A percentile compares a stretch with the other conserved stretches of the same genome.
Conservation (phyloP, 371 early-diverging fungal genomes). For the Rhizopus delemar region DNA sequence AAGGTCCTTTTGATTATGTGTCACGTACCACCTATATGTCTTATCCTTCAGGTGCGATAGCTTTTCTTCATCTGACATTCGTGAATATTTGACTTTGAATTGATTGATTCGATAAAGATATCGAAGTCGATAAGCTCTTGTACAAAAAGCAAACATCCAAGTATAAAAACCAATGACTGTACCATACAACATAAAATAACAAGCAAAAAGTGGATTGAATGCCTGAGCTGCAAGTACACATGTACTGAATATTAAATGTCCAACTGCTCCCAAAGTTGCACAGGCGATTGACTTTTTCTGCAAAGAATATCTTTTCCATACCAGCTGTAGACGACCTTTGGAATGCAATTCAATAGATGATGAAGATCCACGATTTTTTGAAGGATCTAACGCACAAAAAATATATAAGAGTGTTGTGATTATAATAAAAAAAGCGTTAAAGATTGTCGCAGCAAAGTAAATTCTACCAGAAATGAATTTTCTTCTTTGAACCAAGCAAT, state of each 20-base stretch:
- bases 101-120: conserved; percentile 31
- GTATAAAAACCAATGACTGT: conserved; percentile 34
- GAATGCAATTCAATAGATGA: neutral
- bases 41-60: conserved; percentile 12
- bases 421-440: conserved; percentile 12
- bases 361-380: neutral
- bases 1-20: conserved; percentile 13
- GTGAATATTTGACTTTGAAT: conserved; percentile 28
- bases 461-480: conserved; percentile 4
- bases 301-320: conserved; percentile 16
- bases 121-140: conserved; percentile 33
- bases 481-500: conserved; percentile 7
- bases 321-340: neutral
- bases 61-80: conserved; percentile 15
- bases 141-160: conserved; percentile 38
- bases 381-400: conserved; percentile 9
- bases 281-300: conserved; percentile 31
- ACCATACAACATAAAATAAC: conserved; percentile 36
- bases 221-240: conserved; percentile 24
- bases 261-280: conserved; percentile 33
- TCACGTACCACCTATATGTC: conserved; percentile 34
- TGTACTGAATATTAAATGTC: conserved; percentile 37
- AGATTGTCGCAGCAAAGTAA: conserved; percentile 7
- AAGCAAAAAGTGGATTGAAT: conserved; percentile 13
- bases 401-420: conserved; percentile 16